Evolutionary conservation across 345 rosid species (phyloP).

Genomic region (Cardamine resedifolia): DNA sequence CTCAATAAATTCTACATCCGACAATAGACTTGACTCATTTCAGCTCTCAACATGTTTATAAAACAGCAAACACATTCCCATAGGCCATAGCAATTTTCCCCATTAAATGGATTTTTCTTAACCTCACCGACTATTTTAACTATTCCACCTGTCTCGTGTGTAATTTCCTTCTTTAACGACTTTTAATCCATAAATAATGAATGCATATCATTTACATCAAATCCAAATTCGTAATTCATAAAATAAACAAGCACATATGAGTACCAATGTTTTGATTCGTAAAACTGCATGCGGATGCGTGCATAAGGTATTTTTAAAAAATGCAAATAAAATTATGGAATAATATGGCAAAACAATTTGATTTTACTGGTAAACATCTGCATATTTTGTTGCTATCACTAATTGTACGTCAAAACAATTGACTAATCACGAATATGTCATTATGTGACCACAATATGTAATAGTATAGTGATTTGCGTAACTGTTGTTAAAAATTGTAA

Average conservation of each 20-base stretch:
- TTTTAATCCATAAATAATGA: slow-evolving; percentile 5
- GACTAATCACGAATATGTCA: too few species aligned
- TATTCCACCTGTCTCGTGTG: slow-evolving; percentile 8
- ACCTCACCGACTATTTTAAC: slow-evolving; percentile 30
- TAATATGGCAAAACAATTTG: neutral
- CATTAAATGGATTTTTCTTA: slow-evolving; percentile 6
- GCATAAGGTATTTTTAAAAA: neutral
- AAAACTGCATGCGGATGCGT: neutral
- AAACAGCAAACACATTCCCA: slow-evolving; percentile 6
- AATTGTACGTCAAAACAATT: too few species aligned
- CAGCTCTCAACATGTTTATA: slow-evolving; percentile 24
- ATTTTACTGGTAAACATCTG: too few species aligned
- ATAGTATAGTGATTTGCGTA: too few species aligned
- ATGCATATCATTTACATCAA: neutral
- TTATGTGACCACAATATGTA: too few species aligned
- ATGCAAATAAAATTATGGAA: neutral
- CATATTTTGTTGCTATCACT: too few species aligned
- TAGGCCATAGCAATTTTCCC: slow-evolving; percentile 16
- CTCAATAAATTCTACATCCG: slow-evolving; percentile 22
- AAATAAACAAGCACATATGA: slow-evolving; percentile 10
- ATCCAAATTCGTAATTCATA: neutral
- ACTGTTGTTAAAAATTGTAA: neutral
- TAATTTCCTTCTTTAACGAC: slow-evolving; percentile 12
- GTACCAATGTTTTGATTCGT: slow-evolving; percentile 2
- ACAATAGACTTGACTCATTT: slow-evolving; percentile 31